These are phyloP conservation scores for Fistulifera pelliculosa DNA, from an alignment of 108 stramenopile genomes.

Conservation along the genomic window DNA sequence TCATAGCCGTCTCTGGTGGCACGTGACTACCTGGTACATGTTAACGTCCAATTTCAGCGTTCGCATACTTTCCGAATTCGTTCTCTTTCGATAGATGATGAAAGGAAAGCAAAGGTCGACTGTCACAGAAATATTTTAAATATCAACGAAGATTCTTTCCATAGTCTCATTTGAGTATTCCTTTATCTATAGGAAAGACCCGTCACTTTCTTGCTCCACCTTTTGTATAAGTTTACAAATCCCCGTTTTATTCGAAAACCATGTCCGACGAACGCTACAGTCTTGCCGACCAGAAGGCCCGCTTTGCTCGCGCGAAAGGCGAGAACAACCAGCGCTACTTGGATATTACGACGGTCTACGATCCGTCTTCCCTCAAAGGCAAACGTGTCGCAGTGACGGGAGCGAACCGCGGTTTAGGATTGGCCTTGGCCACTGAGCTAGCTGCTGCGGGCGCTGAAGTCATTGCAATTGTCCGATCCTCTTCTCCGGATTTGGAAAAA, in stretches of 20 bases:
- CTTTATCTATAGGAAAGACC: too few relatives aligned
- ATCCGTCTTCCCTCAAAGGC: slow-evolving; percentile 20
- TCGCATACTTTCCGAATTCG: too few relatives aligned
- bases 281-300: slow-evolving; percentile 26
- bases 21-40: too few relatives aligned
- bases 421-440: slow-evolving; percentile 37
- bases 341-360: slow-evolving; percentile 32
- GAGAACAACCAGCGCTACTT: slow-evolving; percentile 28
- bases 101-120: too few relatives aligned
- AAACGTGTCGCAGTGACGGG: slow-evolving; percentile 49
- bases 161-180: too few relatives aligned
- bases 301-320: slow-evolving; percentile 25
- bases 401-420: slow-evolving; percentile 46
- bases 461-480: slow-evolving; percentile 26
- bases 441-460: slow-evolving; percentile 39
- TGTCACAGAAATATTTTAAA: too few relatives aligned
- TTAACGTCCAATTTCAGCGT: too few relatives aligned
- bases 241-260: not conserved
- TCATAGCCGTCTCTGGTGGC: too few relatives aligned
- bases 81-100: too few relatives aligned
- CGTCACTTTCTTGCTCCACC: too few relatives aligned
- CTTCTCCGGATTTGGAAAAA: slow-evolving; percentile 20
- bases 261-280: slow-evolving; percentile 11
- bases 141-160: too few relatives aligned
- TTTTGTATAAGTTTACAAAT: not conserved